Percentiles rank a stretch among this genome's conserved stretches.
Conservation (phyloP, 2,329 filamentous ascomycete genomes). For the Fusarium guadeloupense region DNA sequence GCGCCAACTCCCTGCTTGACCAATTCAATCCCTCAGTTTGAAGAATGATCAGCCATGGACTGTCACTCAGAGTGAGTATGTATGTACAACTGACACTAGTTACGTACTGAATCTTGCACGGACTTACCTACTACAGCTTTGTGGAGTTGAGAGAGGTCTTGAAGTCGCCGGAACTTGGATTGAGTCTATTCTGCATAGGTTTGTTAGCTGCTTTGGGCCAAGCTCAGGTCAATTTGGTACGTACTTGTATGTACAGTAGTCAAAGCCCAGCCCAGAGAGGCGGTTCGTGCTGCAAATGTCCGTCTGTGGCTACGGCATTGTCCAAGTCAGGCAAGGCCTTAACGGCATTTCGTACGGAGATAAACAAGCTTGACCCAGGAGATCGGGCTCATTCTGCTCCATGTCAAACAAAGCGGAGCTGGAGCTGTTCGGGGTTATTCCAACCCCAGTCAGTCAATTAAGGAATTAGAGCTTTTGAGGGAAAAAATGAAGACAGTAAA, state of each 20-base stretch:
- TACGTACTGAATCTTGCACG: background rate
- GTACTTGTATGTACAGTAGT: background rate
- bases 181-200: constrained; percentile 35
- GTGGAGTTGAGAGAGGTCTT: constrained; percentile 7
- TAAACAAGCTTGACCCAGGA: constrained; percentile 31
- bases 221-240: constrained; percentile 7
- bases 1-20: constrained; percentile 1
- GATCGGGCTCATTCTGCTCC: constrained; percentile 30
- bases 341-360: constrained; percentile 33
- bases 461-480: background rate
- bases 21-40: constrained; percentile 7
- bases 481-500: background rate
- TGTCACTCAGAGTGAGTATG: background rate
- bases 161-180: constrained; percentile 7
- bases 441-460: background rate
- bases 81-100: background rate
- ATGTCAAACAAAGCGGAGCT: constrained; percentile 34
- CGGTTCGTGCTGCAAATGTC: constrained; percentile 31
- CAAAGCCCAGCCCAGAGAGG: constrained; percentile 30
- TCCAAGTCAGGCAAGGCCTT: constrained; percentile 29
- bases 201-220: constrained; percentile 36
- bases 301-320: constrained; percentile 30
- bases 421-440: constrained; percentile 31
- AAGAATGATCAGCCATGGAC: constrained; percentile 11
- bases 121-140: background rate